A percentile compares a stretch with the other conserved stretches of the same genome.
phyloP scores from a whole-genome alignment of 768 basidiomycete genomes.

The Boletus tomentosulus region DNA sequence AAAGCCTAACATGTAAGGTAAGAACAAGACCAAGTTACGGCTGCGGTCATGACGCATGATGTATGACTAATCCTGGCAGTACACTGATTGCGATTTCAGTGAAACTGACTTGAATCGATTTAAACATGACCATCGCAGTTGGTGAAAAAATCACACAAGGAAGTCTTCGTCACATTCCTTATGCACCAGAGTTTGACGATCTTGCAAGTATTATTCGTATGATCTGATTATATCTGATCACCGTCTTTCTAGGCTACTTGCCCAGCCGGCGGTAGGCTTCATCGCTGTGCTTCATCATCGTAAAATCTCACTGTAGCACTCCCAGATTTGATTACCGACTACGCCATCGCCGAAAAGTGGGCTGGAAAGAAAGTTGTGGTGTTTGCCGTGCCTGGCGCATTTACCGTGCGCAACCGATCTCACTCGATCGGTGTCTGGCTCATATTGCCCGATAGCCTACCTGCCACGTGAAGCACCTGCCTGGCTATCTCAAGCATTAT shows the following conservation, averaged over 20 bases:
- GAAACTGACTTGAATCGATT: neutral
- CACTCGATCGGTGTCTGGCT: neutral
- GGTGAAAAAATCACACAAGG: slow-evolving; percentile 49
- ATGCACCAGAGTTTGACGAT: slow-evolving; percentile 58
- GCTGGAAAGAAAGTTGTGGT: slow-evolving; percentile 80
- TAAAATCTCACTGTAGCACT: neutral
- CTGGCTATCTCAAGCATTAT: slow-evolving; percentile 43
- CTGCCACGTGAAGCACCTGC: slow-evolving; percentile 42
- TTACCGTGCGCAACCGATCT: slow-evolving; percentile 51
- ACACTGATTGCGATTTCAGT: neutral
- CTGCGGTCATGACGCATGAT: neutral
- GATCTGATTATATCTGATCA: neutral
- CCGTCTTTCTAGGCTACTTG: slow-evolving; percentile 47
- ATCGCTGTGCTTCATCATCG: neutral
- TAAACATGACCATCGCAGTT: slow-evolving; percentile 38
- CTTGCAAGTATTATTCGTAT: slow-evolving; percentile 36
- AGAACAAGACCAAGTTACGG: neutral
- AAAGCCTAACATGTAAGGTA: slow-evolving; percentile 1
- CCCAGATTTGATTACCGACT: slow-evolving; percentile 39
- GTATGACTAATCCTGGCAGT: slow-evolving; percentile 1
- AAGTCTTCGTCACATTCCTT: slow-evolving; percentile 53
- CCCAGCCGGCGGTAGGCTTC: slow-evolving; percentile 53
- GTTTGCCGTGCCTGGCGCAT: slow-evolving; percentile 76
- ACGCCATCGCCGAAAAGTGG: slow-evolving; percentile 58
- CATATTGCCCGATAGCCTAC: slow-evolving; percentile 29